Evolutionary conservation across 2,329 filamentous ascomycete genomes (phyloP).

Genomic region (Penicillium digitatum): DNA sequence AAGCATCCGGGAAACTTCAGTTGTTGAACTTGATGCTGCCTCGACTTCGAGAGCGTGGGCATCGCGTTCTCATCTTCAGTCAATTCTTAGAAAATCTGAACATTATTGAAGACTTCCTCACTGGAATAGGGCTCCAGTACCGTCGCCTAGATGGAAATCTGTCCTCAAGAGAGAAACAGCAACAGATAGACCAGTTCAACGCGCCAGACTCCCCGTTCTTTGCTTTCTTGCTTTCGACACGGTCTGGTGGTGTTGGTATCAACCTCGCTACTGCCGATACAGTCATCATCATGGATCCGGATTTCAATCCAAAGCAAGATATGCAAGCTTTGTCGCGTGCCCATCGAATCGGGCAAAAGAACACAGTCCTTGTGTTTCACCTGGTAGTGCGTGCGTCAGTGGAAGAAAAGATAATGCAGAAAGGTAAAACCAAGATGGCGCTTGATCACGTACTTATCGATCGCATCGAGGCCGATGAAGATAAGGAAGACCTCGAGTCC

Average conservation of each 20-base stretch:
- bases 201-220: slow-evolving; percentile 77
- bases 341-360: slow-evolving; percentile 92
- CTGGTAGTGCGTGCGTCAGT: slow-evolving; percentile 83
- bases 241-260: slow-evolving; percentile 94
- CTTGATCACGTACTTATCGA: slow-evolving; percentile 94
- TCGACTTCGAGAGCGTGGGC: slow-evolving; percentile 76
- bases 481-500: slow-evolving; percentile 76
- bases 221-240: slow-evolving; percentile 86
- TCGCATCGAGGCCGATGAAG: slow-evolving; percentile 78
- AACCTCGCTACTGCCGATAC: slow-evolving; percentile 96
- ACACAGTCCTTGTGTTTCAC: slow-evolving; percentile 93
- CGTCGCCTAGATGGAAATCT: slow-evolving; percentile 83
- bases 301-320: slow-evolving; percentile 98
- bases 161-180: slow-evolving; percentile 81
- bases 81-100: slow-evolving; percentile 86
- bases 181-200: slow-evolving; percentile 90
- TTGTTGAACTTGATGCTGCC: slow-evolving; percentile 81
- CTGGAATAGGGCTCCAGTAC: slow-evolving; percentile 67
- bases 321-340: slow-evolving; percentile 92
- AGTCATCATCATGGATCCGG: slow-evolving; percentile 93
- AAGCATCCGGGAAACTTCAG: slow-evolving; percentile 85
- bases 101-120: slow-evolving; percentile 87
- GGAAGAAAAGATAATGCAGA: slow-evolving; percentile 94
- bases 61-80: slow-evolving; percentile 91
- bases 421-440: slow-evolving; percentile 92